phyloP scores from a whole-genome alignment of 179 eudicot genomes.

The Camellia oleifera region DNA sequence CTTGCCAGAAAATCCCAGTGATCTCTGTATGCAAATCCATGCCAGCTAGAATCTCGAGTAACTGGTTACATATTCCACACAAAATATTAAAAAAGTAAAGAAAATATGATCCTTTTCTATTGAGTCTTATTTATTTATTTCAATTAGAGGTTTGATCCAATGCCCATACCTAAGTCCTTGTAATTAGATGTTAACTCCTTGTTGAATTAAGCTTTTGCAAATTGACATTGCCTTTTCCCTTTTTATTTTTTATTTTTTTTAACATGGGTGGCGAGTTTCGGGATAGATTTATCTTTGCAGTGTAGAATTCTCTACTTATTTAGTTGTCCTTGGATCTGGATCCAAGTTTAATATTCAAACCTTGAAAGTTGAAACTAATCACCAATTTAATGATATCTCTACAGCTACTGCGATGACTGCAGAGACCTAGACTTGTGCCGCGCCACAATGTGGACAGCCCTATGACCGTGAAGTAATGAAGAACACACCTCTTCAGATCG shows the following conservation, averaged over 20 bases:
- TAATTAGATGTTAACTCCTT: no score
- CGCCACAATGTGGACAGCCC: conserved; percentile 92
- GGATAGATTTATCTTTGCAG: background rate
- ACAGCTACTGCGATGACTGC: conserved; percentile 89
- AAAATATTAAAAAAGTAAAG: no score
- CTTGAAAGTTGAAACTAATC: background rate
- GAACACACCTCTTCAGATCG: conserved; percentile 80
- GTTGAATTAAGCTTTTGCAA: no score
- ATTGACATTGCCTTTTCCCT: no score
- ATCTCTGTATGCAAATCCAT: background rate
- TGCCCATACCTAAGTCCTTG: no score
- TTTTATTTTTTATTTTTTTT: background rate
- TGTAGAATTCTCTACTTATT: background rate
- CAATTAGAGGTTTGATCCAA: no score
- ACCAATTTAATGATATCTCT: conserved; percentile 15
- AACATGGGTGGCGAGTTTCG: background rate
- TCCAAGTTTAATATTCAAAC: background rate
- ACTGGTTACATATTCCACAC: no score
- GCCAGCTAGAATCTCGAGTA: no score
- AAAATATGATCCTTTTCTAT: no score
- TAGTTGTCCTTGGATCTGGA: background rate
- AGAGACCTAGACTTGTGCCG: conserved; percentile 79
- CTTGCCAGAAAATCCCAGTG: background rate
- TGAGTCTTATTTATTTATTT: no score
- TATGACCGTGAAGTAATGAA: conserved; percentile 84